phyloP scores from a whole-genome alignment of 148 eudicot species.

The Persicaria tinctoria region DNA sequence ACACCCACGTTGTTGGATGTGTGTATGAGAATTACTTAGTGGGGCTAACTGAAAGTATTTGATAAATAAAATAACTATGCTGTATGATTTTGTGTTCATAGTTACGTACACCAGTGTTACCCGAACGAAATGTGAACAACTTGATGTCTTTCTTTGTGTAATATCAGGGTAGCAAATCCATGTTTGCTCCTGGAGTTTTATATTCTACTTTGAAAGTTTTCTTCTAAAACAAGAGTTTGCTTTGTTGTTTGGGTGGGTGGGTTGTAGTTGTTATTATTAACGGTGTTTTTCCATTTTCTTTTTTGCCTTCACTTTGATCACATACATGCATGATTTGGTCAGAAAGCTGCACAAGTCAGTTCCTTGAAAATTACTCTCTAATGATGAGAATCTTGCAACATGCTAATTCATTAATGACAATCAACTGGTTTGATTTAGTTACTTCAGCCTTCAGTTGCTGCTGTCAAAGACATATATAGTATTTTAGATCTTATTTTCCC shows the following conservation, averaged over 20 bases:
- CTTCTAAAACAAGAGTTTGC: neutral
- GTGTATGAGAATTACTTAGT: neutral
- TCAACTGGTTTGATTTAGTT: neutral
- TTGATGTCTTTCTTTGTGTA: neutral
- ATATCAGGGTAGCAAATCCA: neutral
- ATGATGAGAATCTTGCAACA: neutral
- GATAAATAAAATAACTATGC: neutral
- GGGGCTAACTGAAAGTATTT: neutral
- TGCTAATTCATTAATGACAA: neutral
- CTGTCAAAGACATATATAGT: neutral
- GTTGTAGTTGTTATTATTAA: no score
- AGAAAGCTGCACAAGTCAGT: neutral
- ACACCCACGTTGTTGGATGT: constrained; percentile 3
- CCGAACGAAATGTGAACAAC: neutral
- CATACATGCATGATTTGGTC: neutral
- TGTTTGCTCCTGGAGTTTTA: neutral
- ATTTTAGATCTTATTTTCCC: neutral
- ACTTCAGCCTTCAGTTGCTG: neutral
- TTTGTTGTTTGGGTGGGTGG: no score
- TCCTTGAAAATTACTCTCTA: neutral
- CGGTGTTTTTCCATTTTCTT: neutral
- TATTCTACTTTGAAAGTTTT: neutral
- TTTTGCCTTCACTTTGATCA: neutral
- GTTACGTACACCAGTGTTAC: neutral
- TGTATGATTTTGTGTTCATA: neutral